Conservation (phyloP, 306 rosid genomes). For the Dicorynia guianensis region DNA sequence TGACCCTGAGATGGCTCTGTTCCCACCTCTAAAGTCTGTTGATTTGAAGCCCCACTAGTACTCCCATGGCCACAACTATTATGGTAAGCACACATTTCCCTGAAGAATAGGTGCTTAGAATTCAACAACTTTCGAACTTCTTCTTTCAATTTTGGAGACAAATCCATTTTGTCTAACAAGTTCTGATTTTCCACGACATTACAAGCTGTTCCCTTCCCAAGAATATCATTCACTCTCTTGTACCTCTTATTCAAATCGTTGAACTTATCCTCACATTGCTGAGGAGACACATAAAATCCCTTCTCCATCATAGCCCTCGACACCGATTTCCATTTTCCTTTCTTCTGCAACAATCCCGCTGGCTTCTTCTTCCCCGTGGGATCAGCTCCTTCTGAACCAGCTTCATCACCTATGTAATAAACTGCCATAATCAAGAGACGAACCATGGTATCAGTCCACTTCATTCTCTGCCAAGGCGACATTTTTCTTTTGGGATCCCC, state of each 20-base stretch:
- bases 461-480: slow-evolving; percentile 98
- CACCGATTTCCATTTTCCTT: slow-evolving; percentile 96
- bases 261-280: slow-evolving; percentile 97
- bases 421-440: slow-evolving; percentile 88
- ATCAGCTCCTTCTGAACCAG: slow-evolving; percentile 63
- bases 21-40: slow-evolving; percentile 50
- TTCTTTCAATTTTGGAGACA: slow-evolving; percentile 74
- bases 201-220: slow-evolving; percentile 95
- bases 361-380: slow-evolving; percentile 66
- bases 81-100: slow-evolving; percentile 98
- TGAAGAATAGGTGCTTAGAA: slow-evolving; percentile 90
- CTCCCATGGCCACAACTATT: slow-evolving; percentile 75
- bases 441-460: slow-evolving; percentile 94
- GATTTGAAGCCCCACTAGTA: slow-evolving; percentile 29
- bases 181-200: slow-evolving; percentile 81
- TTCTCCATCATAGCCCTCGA: slow-evolving; percentile 91
- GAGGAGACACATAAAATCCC: slow-evolving; percentile 89
- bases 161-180: slow-evolving; percentile 79
- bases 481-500: slow-evolving; percentile 70
- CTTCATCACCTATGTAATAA: slow-evolving; percentile 88
- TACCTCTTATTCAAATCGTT: slow-evolving; percentile 95
- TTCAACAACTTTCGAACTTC: slow-evolving; percentile 81
- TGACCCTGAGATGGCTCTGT: slow-evolving; percentile 52
- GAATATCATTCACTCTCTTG: slow-evolving; percentile 91
- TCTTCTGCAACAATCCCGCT: slow-evolving; percentile 79